phyloP scores from a whole-genome alignment of 768 basidiomycete species.

The Crucibulum laeve region DNA sequence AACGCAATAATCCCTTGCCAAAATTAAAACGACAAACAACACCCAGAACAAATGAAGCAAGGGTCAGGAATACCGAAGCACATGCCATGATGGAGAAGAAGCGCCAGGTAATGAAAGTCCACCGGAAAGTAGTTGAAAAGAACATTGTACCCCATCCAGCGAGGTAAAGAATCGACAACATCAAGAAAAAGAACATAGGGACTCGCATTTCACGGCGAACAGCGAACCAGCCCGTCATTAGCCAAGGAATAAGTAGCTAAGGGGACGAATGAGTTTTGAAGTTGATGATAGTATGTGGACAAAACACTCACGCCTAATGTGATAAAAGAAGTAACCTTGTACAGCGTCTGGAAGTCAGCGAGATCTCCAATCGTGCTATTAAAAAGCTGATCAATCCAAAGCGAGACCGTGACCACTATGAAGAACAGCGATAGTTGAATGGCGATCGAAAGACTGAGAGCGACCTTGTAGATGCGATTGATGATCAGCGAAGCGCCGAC shows the following conservation, averaged over 20 bases:
- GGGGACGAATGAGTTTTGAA: slow-evolving; percentile 6
- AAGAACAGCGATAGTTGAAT: slow-evolving; percentile 81
- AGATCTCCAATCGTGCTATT: slow-evolving; percentile 60
- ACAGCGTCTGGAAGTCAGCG: slow-evolving; percentile 38
- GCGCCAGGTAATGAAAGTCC: slow-evolving; percentile 69
- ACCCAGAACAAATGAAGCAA: slow-evolving; percentile 55
- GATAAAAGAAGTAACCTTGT: slow-evolving; percentile 50
- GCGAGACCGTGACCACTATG: slow-evolving; percentile 59
- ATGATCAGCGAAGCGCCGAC: slow-evolving; percentile 73
- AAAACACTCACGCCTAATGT: slow-evolving; percentile 52
- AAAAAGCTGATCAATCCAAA: slow-evolving; percentile 77
- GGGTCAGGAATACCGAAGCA: slow-evolving; percentile 52
- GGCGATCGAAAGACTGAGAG: slow-evolving; percentile 64
- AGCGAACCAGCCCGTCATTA: slow-evolving; percentile 70
- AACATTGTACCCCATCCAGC: slow-evolving; percentile 74
- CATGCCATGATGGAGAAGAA: slow-evolving; percentile 68
- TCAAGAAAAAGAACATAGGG: slow-evolving; percentile 61
- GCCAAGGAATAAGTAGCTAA: slow-evolving; percentile 68
- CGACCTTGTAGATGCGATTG: slow-evolving; percentile 70
- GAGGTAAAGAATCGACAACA: slow-evolving; percentile 56
- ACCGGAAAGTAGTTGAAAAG: slow-evolving; percentile 65
- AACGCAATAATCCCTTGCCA: slow-evolving; percentile 65
- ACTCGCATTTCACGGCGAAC: slow-evolving; percentile 61
- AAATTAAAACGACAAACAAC: slow-evolving; percentile 71
- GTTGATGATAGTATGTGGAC: neutral